Base-by-base conservation (phyloP, 306 rosid genomes). In the Crataegus laevigata region DNA sequence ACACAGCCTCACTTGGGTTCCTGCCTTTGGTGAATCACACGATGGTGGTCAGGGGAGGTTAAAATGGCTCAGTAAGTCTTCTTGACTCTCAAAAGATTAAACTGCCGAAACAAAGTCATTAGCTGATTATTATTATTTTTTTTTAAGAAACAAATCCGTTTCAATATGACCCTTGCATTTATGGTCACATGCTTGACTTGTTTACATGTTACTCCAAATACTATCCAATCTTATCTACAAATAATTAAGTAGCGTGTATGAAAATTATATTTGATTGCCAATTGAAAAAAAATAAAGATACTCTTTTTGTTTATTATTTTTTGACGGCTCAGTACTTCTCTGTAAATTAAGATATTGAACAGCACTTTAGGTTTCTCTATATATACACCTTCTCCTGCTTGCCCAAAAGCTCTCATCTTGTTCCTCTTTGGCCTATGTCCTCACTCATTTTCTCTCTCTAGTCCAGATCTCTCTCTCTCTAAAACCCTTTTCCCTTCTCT, bases 281-380 rank as follows among this genome's bases (percentile, higher is more conserved):
- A 78, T 34, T 29, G n/a, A 52, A 2, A 52, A 15, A 51, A 51
- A 17, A 50, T 0, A 5, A 13, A 50, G 19, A 4, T 51, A 18
- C 8, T 7, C 2, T 13, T 66, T 75, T 52, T 52, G 24, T 13
- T 21, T 15, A 36, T 38, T 29, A 18, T 26, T 66, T 21, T 21
- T 72, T 77, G 82, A 83, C 89, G 81, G 89, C 84, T 81, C 85
- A 65, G 12, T 47, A 6, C 17, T 51, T 34, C 38, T 62, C 26
- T 25, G 5, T 32, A 74, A 19, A 40, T 67, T 40, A 12, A 11
- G 42, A 60, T 38, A 60, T 0, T 19, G 40, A 18, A 13, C 3
- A 9, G 2, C 8, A 43, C 19, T 63, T 8, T 40, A 18, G 45
- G 55, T 73, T 47, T 47, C 54, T 47, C 78, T 83, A 63, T 83